Evolutionary conservation across 176 grass and related monocot genomes (phyloP).

Genomic region (Rhipidocladum racemiflorum): DNA sequence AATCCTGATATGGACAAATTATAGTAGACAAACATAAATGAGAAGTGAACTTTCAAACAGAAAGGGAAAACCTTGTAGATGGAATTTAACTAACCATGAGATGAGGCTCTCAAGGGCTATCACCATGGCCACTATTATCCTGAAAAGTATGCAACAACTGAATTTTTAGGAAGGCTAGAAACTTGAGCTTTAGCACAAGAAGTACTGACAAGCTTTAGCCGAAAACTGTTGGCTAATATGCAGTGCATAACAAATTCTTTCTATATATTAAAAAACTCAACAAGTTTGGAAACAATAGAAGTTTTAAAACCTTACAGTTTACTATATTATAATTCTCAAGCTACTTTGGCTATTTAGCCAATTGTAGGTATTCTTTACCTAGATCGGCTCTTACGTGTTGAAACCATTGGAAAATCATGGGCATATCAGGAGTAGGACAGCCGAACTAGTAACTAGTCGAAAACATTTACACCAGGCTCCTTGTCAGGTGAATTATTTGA

Average conservation of each 20-base stretch:
- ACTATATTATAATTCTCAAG: not conserved
- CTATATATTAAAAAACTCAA: not conserved
- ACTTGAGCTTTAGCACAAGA: not conserved
- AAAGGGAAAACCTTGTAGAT: not conserved
- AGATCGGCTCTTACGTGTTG: not conserved
- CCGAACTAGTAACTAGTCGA: not conserved
- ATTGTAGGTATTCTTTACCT: not conserved
- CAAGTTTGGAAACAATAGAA: not conserved
- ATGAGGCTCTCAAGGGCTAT: conserved; percentile 49
- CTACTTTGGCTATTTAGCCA: not conserved
- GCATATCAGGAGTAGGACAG: not conserved
- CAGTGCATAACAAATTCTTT: not conserved
- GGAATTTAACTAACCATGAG: conserved; percentile 49
- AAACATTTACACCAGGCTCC: not conserved
- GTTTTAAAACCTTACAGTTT: not conserved
- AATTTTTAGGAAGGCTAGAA: conserved; percentile 4
- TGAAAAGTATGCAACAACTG: conserved; percentile 17
- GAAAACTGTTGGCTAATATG: not conserved
- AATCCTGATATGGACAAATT: conserved; percentile 39
- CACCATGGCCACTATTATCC: conserved; percentile 64
- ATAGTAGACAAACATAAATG: not conserved
- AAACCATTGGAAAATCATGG: not conserved
- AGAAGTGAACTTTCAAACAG: not conserved
- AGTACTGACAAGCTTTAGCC: not conserved
- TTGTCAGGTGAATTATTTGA: not conserved